These are phyloP conservation scores for Ensete glaucum DNA, from an alignment of 176 grass and related monocot genomes.

Conservation along the genomic window DNA sequence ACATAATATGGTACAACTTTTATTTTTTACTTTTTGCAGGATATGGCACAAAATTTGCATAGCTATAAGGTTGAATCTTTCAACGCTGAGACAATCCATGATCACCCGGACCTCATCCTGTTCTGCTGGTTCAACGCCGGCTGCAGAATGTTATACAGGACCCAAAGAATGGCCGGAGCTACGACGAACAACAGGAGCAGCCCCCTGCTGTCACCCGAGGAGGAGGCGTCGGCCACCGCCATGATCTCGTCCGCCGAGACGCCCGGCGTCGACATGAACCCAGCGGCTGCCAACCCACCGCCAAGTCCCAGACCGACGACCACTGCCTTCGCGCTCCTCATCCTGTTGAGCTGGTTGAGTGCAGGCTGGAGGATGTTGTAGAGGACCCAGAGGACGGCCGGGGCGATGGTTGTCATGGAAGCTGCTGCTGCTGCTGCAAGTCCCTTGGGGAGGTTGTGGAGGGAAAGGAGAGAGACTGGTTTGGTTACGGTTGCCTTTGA, in stretches of 20 bases:
- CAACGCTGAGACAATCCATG: too few relatives aligned
- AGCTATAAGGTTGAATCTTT: too few relatives aligned
- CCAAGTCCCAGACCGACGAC: not conserved
- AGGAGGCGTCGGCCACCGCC: not conserved
- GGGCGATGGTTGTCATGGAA: not conserved
- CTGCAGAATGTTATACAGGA: slow-evolving; percentile 5
- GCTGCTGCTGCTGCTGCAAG: not conserved
- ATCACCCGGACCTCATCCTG: not conserved
- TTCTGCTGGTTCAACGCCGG: slow-evolving; percentile 6
- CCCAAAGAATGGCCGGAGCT: not conserved
- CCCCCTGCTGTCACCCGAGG: slow-evolving; percentile 1
- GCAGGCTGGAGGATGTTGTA: slow-evolving; percentile 8
- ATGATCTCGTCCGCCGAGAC: not conserved
- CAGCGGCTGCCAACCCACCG: not conserved
- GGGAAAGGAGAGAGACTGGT: not conserved
- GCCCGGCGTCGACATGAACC: not conserved
- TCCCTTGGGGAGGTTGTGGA: not conserved
- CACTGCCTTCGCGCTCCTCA: slow-evolving; percentile 3
- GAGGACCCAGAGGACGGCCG: slow-evolving; percentile 1
- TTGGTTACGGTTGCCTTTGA: not conserved
- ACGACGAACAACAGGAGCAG: slow-evolving; percentile 1
- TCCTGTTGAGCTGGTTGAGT: slow-evolving; percentile 9
- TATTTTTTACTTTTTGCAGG: too few relatives aligned
- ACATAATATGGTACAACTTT: too few relatives aligned
- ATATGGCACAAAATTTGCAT: too few relatives aligned